Evolutionary conservation across 108 stramenopile genomes (phyloP).

Genomic region (Nitzschia sp.): DNA sequence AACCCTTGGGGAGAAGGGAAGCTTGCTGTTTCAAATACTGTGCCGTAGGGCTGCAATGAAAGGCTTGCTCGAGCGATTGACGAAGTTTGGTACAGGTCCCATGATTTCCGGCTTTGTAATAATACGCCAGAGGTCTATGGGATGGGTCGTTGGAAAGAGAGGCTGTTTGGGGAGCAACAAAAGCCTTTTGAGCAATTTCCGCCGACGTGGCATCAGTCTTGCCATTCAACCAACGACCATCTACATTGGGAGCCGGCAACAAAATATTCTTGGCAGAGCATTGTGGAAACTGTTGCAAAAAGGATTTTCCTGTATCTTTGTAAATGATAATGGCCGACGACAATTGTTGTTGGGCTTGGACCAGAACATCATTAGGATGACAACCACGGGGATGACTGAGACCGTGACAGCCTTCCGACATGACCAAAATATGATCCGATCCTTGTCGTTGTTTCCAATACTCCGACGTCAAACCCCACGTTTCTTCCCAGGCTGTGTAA

Average conservation of each 20-base stretch:
- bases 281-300: constrained; percentile 39
- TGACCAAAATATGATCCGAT: constrained; percentile 45
- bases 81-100: constrained; percentile 26
- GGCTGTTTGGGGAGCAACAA: background rate
- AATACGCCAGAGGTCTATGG: constrained; percentile 19
- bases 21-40: background rate
- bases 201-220: constrained; percentile 15
- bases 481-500: constrained; percentile 32
- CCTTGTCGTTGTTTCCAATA: constrained; percentile 46
- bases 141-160: constrained; percentile 19
- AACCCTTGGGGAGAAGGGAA: constrained; percentile 7
- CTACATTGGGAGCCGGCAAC: constrained; percentile 44
- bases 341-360: constrained; percentile 41
- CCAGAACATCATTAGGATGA: constrained; percentile 32
- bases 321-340: constrained; percentile 45
- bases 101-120: constrained; percentile 33
- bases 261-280: constrained; percentile 43
- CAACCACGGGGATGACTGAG: constrained; percentile 25
- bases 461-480: constrained; percentile 38
- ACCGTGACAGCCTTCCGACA: constrained; percentile 43
- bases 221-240: constrained; percentile 52
- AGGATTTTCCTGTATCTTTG: constrained; percentile 33
- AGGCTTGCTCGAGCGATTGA: constrained; percentile 10
- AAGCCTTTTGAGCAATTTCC: constrained; percentile 5
- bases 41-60: constrained; percentile 12